Percentiles rank a stretch among this genome's conserved stretches.
phyloP scores from a whole-genome alignment of 1,284 basidiomycete genomes.

The Malassezia yamatoensis region DNA sequence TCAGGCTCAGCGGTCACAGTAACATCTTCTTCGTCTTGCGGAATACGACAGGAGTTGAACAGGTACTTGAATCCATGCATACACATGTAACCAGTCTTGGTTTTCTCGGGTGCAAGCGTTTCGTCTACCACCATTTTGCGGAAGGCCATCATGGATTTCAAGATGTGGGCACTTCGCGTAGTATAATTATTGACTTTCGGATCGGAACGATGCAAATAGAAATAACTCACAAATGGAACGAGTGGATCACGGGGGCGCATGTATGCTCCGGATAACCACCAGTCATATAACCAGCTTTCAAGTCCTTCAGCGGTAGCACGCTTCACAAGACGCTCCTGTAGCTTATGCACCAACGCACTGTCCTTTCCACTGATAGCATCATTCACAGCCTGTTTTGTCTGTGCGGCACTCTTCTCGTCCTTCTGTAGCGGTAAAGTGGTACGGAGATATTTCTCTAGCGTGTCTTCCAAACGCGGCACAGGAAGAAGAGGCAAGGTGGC shows the following conservation, averaged over 20 bases:
- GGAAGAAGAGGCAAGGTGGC: constrained; percentile 39
- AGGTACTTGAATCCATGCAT: constrained; percentile 95
- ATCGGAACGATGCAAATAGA: constrained; percentile 73
- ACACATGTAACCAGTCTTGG: constrained; percentile 69
- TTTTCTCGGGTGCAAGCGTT: constrained; percentile 78
- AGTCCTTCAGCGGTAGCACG: constrained; percentile 55
- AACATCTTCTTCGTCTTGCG: constrained; percentile 70
- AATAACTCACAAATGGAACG: constrained; percentile 89
- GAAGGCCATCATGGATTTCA: constrained; percentile 45
- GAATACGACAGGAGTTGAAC: constrained; percentile 86
- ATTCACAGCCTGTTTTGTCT: constrained; percentile 52
- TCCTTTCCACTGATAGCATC: constrained; percentile 56
- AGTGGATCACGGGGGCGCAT: constrained; percentile 63
- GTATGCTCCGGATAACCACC: constrained; percentile 90
- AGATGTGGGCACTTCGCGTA: constrained; percentile 35
- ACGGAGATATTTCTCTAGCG: constrained; percentile 38
- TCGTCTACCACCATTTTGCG: constrained; percentile 49
- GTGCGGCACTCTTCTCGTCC: constrained; percentile 22
- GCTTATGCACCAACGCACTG: constrained; percentile 60
- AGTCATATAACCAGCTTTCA: constrained; percentile 82
- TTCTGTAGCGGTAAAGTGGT: constrained; percentile 35
- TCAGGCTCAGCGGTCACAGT: constrained; percentile 69
- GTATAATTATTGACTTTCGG: constrained; percentile 24
- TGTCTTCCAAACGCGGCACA: constrained; percentile 42
- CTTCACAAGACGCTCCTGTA: constrained; percentile 70